Base-by-base conservation (phyloP, 495 filamentous ascomycete species). In the Staphylotrichum tortipilum region DNA sequence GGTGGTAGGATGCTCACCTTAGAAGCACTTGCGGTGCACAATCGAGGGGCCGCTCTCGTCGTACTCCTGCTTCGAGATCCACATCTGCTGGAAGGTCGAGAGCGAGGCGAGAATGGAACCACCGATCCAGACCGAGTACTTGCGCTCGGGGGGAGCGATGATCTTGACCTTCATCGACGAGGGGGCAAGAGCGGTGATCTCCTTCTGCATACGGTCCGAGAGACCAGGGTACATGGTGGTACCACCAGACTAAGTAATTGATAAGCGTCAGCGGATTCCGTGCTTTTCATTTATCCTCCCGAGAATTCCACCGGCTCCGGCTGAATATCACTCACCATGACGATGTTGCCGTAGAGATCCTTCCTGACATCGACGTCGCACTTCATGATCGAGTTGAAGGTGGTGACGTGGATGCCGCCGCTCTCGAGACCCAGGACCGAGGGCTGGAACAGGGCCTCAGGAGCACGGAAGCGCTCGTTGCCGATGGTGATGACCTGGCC, bases 41-140 rank as follows among this genome's bases (percentile, higher is more conserved):
- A 98, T 97, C 62, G 89, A 95, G 63, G 92, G 92, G 73, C 92
- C 92, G 71, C 84, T 89, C 86, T 98, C 92, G 77, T 98, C 92
- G 82, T 97, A 97, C 81, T 97, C 92, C 79, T 98, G 92, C 88
- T 98, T 98, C 57, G 92, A 98, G 84, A 98, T 97, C 92, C 92
- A 98, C 94, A 98, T 98, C 79, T 97, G 92, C 78, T 98, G 92
- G 89, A 97, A 97, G 76, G 92, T 97, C 52, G 92, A 98, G 57
- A 98, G 88, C 55, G 92, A 98, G 58, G 92, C 92, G 68, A 98
- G 77, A 71, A 98, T 98, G 72, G 92, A 98, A 82, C 92, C 92
- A 89, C 92, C 92, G 72, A 98, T 98, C 92, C 92, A 98, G 79
- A 98, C 92, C 54, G 92, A 97, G 78, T 97, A 98, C 73, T 96